Evolutionary conservation across 495 filamentous ascomycete species (phyloP).

Genomic region (Annulohypoxylon maeteangense): DNA sequence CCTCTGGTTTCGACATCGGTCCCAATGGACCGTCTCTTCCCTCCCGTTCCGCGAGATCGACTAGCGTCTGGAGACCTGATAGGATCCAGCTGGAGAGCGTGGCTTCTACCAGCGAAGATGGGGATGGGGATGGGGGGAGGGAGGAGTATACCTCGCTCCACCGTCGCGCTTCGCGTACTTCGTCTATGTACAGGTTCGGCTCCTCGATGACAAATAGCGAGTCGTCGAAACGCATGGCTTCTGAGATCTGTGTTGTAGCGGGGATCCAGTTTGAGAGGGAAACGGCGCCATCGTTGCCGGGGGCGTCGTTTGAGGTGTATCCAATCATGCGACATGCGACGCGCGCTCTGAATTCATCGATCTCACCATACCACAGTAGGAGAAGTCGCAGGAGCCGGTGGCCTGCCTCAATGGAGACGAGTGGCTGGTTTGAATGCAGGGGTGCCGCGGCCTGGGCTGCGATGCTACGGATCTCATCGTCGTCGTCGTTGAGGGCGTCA

Average conservation of each 20-base stretch:
- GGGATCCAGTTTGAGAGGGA: conserved; percentile 43
- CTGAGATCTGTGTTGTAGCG: conserved; percentile 59
- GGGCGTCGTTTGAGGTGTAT: conserved; percentile 16
- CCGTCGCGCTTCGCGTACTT: conserved; percentile 71
- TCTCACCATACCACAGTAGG: conserved; percentile 29
- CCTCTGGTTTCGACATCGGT: conserved; percentile 76
- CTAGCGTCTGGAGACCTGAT: conserved; percentile 64
- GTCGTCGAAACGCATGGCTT: conserved; percentile 69
- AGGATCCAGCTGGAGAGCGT: conserved; percentile 63
- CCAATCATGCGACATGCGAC: conserved; percentile 51
- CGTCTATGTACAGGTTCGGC: conserved; percentile 89
- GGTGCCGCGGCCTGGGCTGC: conserved; percentile 62
- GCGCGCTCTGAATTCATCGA: conserved; percentile 48
- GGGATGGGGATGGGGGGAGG: conserved; percentile 30
- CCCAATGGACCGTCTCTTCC: conserved; percentile 72
- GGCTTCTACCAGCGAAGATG: background rate
- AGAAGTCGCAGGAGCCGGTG: conserved; percentile 53
- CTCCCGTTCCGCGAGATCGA: conserved; percentile 47
- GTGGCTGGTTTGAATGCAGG: conserved; percentile 49
- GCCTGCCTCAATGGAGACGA: conserved; percentile 56
- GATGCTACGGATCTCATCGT: conserved; percentile 81
- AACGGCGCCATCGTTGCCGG: background rate
- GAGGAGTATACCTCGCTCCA: conserved; percentile 67
- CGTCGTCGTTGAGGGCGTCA: conserved; percentile 81
- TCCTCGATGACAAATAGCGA: conserved; percentile 88